Evolutionary conservation across 192 early-diverging fungal genomes (phyloP).

Genomic region (Coemansia sp.): DNA sequence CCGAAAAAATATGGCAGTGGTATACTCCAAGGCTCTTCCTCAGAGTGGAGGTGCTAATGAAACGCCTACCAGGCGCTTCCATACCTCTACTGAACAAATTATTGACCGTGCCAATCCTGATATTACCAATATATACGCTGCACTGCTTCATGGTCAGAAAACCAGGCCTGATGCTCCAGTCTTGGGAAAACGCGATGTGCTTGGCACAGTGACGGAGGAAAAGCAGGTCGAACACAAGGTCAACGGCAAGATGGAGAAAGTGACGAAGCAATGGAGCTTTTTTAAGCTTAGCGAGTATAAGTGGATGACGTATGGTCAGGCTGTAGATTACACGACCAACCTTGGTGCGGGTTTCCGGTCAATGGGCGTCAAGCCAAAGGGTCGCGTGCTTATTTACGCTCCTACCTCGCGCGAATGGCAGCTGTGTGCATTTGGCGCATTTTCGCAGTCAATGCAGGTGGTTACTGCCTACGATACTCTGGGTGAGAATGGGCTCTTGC

Average conservation of each 20-base stretch:
- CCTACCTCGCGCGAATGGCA: conserved; percentile 60
- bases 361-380: conserved; percentile 37
- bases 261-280: conserved; percentile 87
- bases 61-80: conserved; percentile 41
- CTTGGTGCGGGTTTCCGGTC: conserved; percentile 37
- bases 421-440: conserved; percentile 33
- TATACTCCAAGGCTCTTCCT: conserved; percentile 35
- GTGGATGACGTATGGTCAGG: conserved; percentile 50
- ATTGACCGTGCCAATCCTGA: conserved; percentile 36
- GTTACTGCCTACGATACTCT: conserved; percentile 86
- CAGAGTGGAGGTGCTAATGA: conserved; percentile 29
- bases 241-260: conserved; percentile 52
- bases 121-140: conserved; percentile 37
- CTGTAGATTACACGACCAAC: conserved; percentile 26
- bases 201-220: conserved; percentile 46
- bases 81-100: conserved; percentile 29
- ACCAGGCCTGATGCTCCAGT: conserved; percentile 12
- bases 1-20: conserved; percentile 16
- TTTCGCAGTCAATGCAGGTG: conserved; percentile 70
- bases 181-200: conserved; percentile 49
- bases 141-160: conserved; percentile 27
- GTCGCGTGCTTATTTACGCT: conserved; percentile 66
- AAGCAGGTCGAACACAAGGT: conserved; percentile 45
- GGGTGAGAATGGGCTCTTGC: conserved; percentile 79
- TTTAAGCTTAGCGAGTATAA: conserved; percentile 72